Conservation (phyloP, 176 grass and related monocot species). For the Thalia dealbata region DNA sequence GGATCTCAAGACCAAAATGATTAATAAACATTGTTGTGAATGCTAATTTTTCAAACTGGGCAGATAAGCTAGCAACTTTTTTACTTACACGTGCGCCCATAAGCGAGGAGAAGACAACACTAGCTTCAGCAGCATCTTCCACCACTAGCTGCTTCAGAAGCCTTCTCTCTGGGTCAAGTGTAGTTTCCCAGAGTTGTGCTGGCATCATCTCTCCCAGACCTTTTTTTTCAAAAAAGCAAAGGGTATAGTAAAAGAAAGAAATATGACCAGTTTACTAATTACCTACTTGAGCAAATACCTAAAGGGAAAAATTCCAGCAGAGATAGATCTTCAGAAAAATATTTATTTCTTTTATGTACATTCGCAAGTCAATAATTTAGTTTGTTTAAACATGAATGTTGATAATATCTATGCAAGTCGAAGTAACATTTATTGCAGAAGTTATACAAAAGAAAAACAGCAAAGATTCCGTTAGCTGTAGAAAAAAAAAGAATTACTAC, state of each 20-base stretch:
- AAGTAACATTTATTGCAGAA: too few relatives aligned
- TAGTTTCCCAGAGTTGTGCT: conserved; percentile 83
- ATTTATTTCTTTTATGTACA: too few relatives aligned
- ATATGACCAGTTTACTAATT: neutral
- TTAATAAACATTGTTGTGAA: neutral
- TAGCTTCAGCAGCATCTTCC: conserved; percentile 84
- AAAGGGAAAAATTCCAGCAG: too few relatives aligned
- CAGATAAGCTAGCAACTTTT: neutral
- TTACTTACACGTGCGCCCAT: conserved; percentile 72
- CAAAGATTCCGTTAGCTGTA: neutral
- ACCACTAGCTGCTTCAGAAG: conserved; percentile 78
- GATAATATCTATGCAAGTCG: too few relatives aligned
- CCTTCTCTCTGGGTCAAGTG: conserved; percentile 84
- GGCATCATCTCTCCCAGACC: conserved; percentile 99
- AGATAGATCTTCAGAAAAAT: too few relatives aligned
- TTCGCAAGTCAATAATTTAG: too few relatives aligned
- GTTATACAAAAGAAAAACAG: neutral
- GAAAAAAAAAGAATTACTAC: neutral
- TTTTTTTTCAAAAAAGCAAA: conserved; percentile 25
- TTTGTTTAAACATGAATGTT: too few relatives aligned
- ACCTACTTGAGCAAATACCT: too few relatives aligned
- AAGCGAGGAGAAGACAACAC: conserved; percentile 80
- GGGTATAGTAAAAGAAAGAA: neutral
- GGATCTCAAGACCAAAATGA: neutral
- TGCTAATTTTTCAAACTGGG: neutral